Evolutionary conservation across 1,139 yeast species (phyloP), one percentile per base, ranked within the genome.

Genomic region (Entelexis sorbosivorans): DNA sequence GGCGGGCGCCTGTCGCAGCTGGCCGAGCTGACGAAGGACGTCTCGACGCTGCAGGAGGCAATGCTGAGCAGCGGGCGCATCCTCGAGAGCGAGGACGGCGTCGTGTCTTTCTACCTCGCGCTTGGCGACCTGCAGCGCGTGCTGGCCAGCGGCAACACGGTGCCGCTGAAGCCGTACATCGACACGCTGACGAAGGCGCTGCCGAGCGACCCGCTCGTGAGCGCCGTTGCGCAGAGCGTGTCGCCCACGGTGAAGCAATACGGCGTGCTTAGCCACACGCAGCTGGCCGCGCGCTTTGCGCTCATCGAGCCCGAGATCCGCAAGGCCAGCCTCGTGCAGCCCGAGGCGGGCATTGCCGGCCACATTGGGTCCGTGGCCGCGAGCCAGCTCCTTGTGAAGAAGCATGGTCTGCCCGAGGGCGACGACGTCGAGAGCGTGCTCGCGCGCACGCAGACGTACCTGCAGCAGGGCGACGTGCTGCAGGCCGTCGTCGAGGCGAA

Each of bases 261-360:
- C 53, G 82, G 88, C 11, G 74, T 82, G 44, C 72, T 81, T 57
- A 73, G 73, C 35, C 63, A 68, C 16, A 64, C 71, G n/a, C 73
- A 71, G 59, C 70, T 77, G 3, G 72, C 75, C 22, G 77, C 88
- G n/a, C 91, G 91, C 63, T 75, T 88, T 60, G 79, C 80, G 59
- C 72, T 81, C 54, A 74, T 91, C 56, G 81, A 78, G 20, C 95
- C 95, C 19, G 95, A 89, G 68, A 78, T 91, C 64, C 81, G 95
- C 67, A 79, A 88, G 29, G 91, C 95, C 10, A 81, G 96, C 13
- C 70, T 88, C 60, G 76, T 86, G 57, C 97, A 97, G 49, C 95
- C 94, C 61, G 85, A 89, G 65, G 95, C 98, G 32, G 98, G 98
- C 62, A 77, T 91, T 54, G 77, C 91, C 61, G 97, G 96, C 42